Percentiles rank a stretch among this genome's conserved stretches.
phyloP scores from a whole-genome alignment of 2,329 filamentous ascomycete genomes.

The Thelonectria discophora region DNA sequence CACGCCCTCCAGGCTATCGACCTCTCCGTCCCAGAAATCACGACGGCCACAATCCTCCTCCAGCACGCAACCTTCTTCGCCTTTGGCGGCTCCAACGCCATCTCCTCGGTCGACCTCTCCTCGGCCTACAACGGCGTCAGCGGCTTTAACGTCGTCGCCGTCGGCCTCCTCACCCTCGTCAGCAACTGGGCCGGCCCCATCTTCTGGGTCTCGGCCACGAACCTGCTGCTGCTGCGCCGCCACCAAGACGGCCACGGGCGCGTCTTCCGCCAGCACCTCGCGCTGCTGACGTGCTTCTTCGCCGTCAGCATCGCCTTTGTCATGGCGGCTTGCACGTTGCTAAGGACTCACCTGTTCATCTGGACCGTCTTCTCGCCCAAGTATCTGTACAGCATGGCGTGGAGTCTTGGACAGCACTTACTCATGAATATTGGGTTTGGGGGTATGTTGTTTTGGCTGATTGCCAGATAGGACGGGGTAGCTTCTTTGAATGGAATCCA shows the following conservation, averaged over 20 bases:
- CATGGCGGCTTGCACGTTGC: conserved; percentile 85
- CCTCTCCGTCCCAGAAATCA: conserved; percentile 66
- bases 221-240: conserved; percentile 62
- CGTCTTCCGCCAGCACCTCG: conserved; percentile 62
- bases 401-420: conserved; percentile 85
- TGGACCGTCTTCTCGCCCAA: conserved; percentile 99
- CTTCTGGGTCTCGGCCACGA: conserved; percentile 81
- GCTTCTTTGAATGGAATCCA: conserved; percentile 1
- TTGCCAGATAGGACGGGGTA: conserved; percentile 35
- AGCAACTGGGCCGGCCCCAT: conserved; percentile 92
- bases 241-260: conserved; percentile 37
- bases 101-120: conserved; percentile 93
- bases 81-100: conserved; percentile 90
- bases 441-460: conserved; percentile 65
- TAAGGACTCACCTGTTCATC: conserved; percentile 93
- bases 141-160: conserved; percentile 80
- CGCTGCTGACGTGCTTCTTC: conserved; percentile 75
- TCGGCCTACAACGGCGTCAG: conserved; percentile 93
- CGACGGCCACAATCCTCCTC: conserved; percentile 76
- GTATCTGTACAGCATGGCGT: conserved; percentile 90
- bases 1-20: conserved; percentile 57
- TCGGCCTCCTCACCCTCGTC: conserved; percentile 84
- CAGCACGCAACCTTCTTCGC: conserved; percentile 89
- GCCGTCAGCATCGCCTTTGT: conserved; percentile 73
- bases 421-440: conserved; percentile 73